Base-by-base conservation (phyloP, 495 filamentous ascomycete genomes). In the Thermothielavioides terrestris region DNA sequence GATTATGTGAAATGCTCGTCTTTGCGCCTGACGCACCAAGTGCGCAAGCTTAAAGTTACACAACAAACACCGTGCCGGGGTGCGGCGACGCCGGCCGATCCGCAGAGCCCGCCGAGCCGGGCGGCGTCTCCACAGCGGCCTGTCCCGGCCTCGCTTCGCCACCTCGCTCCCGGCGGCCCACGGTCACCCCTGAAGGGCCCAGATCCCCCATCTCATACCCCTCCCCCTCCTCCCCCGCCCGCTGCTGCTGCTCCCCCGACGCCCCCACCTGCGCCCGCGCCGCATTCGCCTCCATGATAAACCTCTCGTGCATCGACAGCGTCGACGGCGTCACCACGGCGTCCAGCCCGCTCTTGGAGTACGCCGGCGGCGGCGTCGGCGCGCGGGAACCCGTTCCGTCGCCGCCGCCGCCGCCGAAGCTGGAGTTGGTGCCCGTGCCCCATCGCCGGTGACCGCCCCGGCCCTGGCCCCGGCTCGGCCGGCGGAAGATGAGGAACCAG, bases 401-500 rank as follows among this genome's bases (percentile, higher is more conserved):
- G 35, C n/a, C n/a, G 36, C 15, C 20, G 3, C 4, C 36, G 11
- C 23, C 46, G 4, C 43, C 43, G 11, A 30, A 41, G 37, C 37
- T 42, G 20, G 27, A n/a, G n/a, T n/a, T 34, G 8, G 10, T 11
- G n/a, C 36, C 39, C 1, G 35, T 28, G 15, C 32, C 48, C 9
- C 39, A 6, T 3, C 48, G 35, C n/a, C 17, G 20, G 22, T 50
- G 31, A 4, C 40, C 48, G 9, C n/a, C n/a, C n/a, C 40, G 48
- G 22, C 7, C 10, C 1, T n/a, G 39, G 17, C 18, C 21, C 20
- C 5, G 5, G 17, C 11, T n/a, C 11, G 28, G 40, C 1, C 39
- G 39, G 31, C 49, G 49, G 34, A 44, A 51, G 1, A 44, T 10
- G 12, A 51, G 10, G n/a, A 38, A 44, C 49, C 49, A 51, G 25